Percentiles rank a stretch among this genome's conserved stretches.
Conservation (phyloP, 2,329 filamentous ascomycete genomes). For the Monosporascus cannonballus region DNA sequence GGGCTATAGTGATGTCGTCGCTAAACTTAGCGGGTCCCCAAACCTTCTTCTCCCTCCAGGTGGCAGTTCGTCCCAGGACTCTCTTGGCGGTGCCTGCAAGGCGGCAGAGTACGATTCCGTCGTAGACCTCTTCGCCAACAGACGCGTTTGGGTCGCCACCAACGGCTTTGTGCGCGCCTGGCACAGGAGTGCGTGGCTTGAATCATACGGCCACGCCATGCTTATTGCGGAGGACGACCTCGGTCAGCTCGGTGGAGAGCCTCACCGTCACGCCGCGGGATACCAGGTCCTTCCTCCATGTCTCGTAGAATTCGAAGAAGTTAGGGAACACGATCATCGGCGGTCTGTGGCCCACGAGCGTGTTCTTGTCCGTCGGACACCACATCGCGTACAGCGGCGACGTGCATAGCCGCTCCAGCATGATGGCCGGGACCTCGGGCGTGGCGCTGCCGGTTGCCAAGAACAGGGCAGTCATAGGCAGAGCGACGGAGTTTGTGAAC, state of each 20-base stretch:
- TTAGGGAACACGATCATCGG: slow-evolving; percentile 55
- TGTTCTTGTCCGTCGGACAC: slow-evolving; percentile 35
- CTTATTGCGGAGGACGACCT: slow-evolving; percentile 41
- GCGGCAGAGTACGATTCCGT: slow-evolving; percentile 62
- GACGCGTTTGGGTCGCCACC: slow-evolving; percentile 24
- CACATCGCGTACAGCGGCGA: slow-evolving; percentile 52
- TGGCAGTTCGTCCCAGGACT: slow-evolving; percentile 51
- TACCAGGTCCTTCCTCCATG: slow-evolving; percentile 43
- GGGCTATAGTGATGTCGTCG: slow-evolving; percentile 66
- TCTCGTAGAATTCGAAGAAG: slow-evolving; percentile 47
- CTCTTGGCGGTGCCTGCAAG: slow-evolving; percentile 58
- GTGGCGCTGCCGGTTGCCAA: slow-evolving; percentile 28
- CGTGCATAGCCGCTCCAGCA: slow-evolving; percentile 28
- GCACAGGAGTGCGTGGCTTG: slow-evolving; percentile 29
- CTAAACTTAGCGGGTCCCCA: slow-evolving; percentile 65
- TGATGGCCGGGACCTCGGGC: slow-evolving; percentile 26
- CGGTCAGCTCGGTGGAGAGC: slow-evolving; percentile 46
- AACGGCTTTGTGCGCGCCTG: slow-evolving; percentile 25
- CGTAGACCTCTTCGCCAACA: slow-evolving; percentile 51
- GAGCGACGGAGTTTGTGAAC: slow-evolving; percentile 22
- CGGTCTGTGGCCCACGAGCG: slow-evolving; percentile 38
- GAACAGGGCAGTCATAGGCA: slow-evolving; percentile 32
- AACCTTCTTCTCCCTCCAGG: slow-evolving; percentile 57
- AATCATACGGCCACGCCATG: slow-evolving; percentile 42
- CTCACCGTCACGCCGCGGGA: slow-evolving; percentile 44